A percentile compares a stretch with the other conserved stretches of the same genome.
Evolutionary conservation across 106 monocot species (phyloP).

Genomic region (Dendrobium officinale): DNA sequence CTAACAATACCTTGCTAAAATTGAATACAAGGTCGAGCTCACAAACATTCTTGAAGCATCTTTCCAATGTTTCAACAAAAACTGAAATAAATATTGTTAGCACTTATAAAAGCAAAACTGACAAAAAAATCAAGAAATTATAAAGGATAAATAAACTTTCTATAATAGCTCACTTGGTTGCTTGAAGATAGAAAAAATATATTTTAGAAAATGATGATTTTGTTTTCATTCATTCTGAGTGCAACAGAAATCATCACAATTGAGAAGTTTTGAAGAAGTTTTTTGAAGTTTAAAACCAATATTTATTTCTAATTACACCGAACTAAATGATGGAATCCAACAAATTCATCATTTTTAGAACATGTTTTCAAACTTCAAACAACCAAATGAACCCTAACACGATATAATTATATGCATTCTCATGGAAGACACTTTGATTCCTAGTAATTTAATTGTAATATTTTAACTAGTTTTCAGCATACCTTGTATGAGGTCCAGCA

Average conservation of each 20-base stretch:
- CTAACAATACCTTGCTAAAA: slow-evolving; percentile 68
- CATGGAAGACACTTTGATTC: not conserved
- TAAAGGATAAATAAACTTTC: not conserved
- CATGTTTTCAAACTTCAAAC: not conserved
- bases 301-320: not conserved
- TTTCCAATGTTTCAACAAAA: slow-evolving; percentile 87
- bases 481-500: slow-evolving; percentile 98
- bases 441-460: not conserved
- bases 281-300: not conserved
- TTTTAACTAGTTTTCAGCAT: not conserved
- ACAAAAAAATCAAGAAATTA: not conserved
- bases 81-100: slow-evolving; percentile 31
- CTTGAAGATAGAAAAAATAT: not conserved
- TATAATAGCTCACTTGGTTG: not conserved
- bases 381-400: not conserved
- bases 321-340: not conserved
- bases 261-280: not conserved
- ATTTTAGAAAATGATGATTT: not conserved
- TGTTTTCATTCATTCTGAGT: not conserved
- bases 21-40: slow-evolving; percentile 94
- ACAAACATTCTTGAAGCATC: slow-evolving; percentile 99
- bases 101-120: not conserved
- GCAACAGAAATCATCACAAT: not conserved
- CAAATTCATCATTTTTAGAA: not conserved
- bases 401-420: not conserved